Evolutionary conservation across 2,329 filamentous ascomycete species (phyloP).

Genomic region (Fusarium secorum): DNA sequence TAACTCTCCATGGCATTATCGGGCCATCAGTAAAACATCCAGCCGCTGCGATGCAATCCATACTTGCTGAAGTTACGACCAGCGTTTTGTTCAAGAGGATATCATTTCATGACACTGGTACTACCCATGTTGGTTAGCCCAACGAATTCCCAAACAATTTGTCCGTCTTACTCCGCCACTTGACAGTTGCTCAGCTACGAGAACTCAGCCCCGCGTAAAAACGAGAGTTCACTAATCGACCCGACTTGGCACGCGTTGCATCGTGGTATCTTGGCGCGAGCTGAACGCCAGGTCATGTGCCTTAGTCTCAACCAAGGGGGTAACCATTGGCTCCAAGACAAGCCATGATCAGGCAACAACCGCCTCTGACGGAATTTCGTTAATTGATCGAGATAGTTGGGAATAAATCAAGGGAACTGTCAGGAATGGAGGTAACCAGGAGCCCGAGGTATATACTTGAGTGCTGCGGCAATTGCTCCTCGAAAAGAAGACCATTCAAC

Average conservation of each 20-base stretch:
- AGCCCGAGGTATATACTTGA: slow-evolving; percentile 28
- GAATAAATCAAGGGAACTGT: neutral
- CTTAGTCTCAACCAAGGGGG: neutral
- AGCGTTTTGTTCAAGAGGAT: neutral
- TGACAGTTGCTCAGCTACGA: neutral
- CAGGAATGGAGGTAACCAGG: neutral
- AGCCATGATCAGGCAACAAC: slow-evolving; percentile 37
- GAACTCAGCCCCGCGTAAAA: neutral
- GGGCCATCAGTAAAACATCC: neutral
- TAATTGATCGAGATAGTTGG: neutral
- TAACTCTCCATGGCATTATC: neutral
- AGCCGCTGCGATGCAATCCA: neutral
- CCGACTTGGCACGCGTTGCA: slow-evolving; percentile 21
- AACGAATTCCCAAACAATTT: neutral
- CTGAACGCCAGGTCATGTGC: slow-evolving; percentile 40
- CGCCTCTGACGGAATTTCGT: slow-evolving; percentile 17
- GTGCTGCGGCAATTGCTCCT: neutral
- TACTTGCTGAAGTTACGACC: neutral
- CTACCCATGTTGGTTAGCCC: neutral
- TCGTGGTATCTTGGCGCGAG: slow-evolving; percentile 24
- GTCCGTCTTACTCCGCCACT: neutral
- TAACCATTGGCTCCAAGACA: slow-evolving; percentile 22
- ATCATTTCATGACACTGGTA: neutral
- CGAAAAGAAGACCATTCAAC: neutral
- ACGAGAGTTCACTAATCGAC: slow-evolving; percentile 16